Conservation (phyloP, 2,329 filamentous ascomycete species). For the Fusarium floridanum region DNA sequence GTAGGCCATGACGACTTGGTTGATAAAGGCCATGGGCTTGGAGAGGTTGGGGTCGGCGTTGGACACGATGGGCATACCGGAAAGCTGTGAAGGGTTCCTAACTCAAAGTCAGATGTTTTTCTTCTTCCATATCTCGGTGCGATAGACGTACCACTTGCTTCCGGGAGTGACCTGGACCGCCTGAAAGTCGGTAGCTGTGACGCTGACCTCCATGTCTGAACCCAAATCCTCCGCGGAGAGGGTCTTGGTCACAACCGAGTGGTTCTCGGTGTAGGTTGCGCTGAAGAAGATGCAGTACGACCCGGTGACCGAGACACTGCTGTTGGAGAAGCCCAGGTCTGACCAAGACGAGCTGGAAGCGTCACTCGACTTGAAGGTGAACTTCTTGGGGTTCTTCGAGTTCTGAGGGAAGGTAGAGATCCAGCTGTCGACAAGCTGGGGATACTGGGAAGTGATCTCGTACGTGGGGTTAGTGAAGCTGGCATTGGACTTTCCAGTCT, state of each 20-base stretch:
- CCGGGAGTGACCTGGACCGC: background rate
- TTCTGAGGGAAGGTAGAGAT: background rate
- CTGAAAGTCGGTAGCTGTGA: background rate
- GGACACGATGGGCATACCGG: background rate
- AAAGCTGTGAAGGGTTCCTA: background rate
- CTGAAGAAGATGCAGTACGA: background rate
- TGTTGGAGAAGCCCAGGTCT: background rate
- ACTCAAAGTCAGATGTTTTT: background rate
- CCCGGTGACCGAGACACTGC: background rate
- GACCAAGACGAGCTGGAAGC: background rate
- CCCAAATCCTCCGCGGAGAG: background rate
- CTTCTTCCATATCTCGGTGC: background rate
- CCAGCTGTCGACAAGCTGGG: background rate
- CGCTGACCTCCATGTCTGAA: background rate
- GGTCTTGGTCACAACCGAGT: background rate
- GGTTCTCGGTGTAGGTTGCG: background rate
- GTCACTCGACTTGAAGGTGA: background rate
- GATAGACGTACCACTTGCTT: background rate
- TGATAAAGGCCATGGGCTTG: background rate
- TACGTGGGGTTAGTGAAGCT: background rate
- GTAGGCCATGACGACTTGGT: background rate
- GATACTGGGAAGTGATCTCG: background rate
- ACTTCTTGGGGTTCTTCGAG: background rate
- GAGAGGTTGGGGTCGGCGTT: background rate
- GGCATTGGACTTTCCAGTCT: background rate